These are phyloP conservation scores for Oryza coarctata DNA, from an alignment of 176 grass and related monocot species.

Conservation along the genomic window DNA sequence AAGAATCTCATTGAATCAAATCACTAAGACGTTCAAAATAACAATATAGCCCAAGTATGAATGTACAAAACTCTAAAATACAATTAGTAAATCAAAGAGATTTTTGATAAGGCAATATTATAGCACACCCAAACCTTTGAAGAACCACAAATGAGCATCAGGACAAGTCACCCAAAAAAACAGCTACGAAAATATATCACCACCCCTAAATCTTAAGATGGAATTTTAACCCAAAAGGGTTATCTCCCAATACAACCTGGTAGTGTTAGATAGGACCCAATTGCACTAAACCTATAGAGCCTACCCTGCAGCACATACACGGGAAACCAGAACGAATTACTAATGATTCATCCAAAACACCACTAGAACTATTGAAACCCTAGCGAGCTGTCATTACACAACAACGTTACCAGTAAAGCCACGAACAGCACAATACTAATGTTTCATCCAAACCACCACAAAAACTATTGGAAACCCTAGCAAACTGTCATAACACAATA, in stretches of 20 bases:
- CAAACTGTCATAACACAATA: neutral
- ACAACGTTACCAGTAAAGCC: neutral
- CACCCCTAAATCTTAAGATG: neutral
- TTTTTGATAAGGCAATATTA: neutral
- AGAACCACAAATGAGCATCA: neutral
- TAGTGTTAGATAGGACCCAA: neutral
- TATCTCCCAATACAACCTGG: neutral
- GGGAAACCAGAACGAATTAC: neutral
- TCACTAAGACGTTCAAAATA: neutral
- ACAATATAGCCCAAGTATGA: neutral
- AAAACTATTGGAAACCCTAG: neutral
- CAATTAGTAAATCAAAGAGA: neutral
- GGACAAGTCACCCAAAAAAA: neutral
- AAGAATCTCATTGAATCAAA: neutral
- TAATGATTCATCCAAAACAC: neutral
- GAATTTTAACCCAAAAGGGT: constrained; percentile 1
- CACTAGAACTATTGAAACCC: neutral
- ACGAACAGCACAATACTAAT: neutral
- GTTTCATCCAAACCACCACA: constrained; percentile 3
- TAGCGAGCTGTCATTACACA: neutral
- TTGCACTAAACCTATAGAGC: neutral
- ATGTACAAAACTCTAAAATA: neutral
- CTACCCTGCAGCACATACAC: neutral
- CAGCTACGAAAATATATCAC: neutral
- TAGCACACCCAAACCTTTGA: neutral